Evolutionary conservation across 805 yeast genomes (phyloP).

Genomic region (Yarrowia sp.): DNA sequence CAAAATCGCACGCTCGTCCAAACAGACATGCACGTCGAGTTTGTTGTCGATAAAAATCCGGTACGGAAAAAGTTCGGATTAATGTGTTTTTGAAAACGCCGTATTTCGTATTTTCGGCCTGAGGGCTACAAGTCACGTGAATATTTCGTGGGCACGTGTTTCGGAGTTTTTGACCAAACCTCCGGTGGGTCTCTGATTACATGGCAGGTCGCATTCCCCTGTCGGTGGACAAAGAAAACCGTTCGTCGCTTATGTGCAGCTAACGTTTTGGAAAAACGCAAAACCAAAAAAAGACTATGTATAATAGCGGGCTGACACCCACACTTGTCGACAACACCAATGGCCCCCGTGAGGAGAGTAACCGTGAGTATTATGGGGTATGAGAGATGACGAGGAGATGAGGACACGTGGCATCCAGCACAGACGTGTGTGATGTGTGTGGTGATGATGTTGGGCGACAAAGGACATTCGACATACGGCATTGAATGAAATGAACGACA

Average conservation of each 20-base stretch:
- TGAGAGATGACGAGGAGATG: background rate
- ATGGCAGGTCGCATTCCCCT: no score
- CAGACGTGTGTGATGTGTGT: no score
- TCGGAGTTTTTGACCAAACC: no score
- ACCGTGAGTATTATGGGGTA: background rate
- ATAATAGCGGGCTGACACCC: constrained; percentile 9
- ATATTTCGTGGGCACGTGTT: background rate
- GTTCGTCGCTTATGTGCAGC: background rate
- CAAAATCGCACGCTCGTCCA: background rate
- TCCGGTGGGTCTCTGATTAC: no score
- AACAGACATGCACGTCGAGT: background rate
- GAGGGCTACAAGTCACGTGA: background rate
- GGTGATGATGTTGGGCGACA: no score
- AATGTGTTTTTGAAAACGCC: background rate
- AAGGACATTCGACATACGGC: no score
- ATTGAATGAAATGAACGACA: no score
- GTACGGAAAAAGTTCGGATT: background rate
- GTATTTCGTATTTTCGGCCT: no score
- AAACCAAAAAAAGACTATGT: background rate
- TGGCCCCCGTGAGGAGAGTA: constrained; percentile 17
- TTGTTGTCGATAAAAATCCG: background rate
- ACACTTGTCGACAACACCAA: constrained; percentile 1
- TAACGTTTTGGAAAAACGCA: background rate
- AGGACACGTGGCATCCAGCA: no score
- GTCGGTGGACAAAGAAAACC: background rate